phyloP scores from a whole-genome alignment of 495 filamentous ascomycete genomes.

The Paragyromitra xinjiangensis region DNA sequence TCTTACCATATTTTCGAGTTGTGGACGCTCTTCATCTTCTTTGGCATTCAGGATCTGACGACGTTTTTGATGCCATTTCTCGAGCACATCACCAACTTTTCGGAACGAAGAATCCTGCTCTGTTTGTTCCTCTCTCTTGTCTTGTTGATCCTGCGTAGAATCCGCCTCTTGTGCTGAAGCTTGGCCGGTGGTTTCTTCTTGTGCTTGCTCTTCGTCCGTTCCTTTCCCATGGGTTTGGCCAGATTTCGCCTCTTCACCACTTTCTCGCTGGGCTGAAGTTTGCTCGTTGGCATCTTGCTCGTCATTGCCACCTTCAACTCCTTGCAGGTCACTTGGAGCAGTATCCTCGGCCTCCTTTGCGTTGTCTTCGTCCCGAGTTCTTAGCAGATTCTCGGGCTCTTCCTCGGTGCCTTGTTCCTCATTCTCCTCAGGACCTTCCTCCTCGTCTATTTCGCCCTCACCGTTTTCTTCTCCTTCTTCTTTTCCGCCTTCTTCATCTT shows the following conservation, averaged over 20 bases:
- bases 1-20: slow-evolving; percentile 59
- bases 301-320: slow-evolving; percentile 61
- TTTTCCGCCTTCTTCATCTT: slow-evolving; percentile 49
- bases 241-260: slow-evolving; percentile 59
- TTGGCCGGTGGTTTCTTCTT: slow-evolving; percentile 62
- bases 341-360: slow-evolving; percentile 68
- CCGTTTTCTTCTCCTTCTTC: slow-evolving; percentile 54
- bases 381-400: slow-evolving; percentile 60
- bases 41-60: slow-evolving; percentile 76
- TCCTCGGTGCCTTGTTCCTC: slow-evolving; percentile 63
- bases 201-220: slow-evolving; percentile 59
- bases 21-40: slow-evolving; percentile 68
- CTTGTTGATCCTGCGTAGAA: slow-evolving; percentile 59
- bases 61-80: slow-evolving; percentile 87
- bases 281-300: slow-evolving; percentile 50
- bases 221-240: slow-evolving; percentile 58
- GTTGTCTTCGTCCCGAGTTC: slow-evolving; percentile 61
- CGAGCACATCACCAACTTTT: slow-evolving; percentile 91
- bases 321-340: slow-evolving; percentile 72
- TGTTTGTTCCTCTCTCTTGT: slow-evolving; percentile 61
- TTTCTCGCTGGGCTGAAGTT: slow-evolving; percentile 62
- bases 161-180: slow-evolving; percentile 60
- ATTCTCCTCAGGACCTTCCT: slow-evolving; percentile 61
- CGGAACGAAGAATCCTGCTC: slow-evolving; percentile 73
- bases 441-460: slow-evolving; percentile 60